Evolutionary conservation across 2,329 filamentous ascomycete genomes (phyloP).

Genomic region (Colletotrichum sojae): DNA sequence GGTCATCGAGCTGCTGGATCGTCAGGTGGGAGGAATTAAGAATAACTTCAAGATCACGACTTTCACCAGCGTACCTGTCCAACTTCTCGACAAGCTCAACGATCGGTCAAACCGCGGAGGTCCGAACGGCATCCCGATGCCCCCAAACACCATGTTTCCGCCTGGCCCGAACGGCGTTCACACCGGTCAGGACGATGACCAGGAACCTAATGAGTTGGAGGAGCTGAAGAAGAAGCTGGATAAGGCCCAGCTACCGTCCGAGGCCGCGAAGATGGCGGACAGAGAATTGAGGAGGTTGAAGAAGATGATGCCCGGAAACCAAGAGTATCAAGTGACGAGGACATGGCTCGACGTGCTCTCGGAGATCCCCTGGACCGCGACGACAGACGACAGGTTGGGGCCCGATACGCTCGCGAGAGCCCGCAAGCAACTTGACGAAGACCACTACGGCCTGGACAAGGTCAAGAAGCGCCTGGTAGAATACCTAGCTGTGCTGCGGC

Average conservation of each 20-base stretch:
- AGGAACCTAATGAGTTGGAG: conserved; percentile 90
- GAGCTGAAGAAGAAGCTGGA: conserved; percentile 92
- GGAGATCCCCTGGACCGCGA: conserved; percentile 92
- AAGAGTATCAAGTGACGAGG: conserved; percentile 93
- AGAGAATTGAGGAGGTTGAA: conserved; percentile 88
- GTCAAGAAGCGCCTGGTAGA: conserved; percentile 97
- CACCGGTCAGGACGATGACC: conserved; percentile 74
- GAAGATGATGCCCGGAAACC: conserved; percentile 97
- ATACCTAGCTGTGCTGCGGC: conserved; percentile 93
- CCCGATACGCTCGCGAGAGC: conserved; percentile 83
- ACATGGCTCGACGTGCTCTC: conserved; percentile 95
- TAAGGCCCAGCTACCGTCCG: conserved; percentile 83
- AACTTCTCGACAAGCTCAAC: conserved; percentile 69
- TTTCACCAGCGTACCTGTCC: conserved; percentile 76
- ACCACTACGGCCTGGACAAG: conserved; percentile 96
- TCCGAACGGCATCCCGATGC: conserved; percentile 39
- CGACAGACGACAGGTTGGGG: conserved; percentile 89
- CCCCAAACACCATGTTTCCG: conserved; percentile 41
- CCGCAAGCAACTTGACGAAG: conserved; percentile 91
- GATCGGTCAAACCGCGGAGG: conserved; percentile 45
- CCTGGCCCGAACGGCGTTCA: conserved; percentile 45
- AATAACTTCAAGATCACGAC: conserved; percentile 89
- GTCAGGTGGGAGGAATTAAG: conserved; percentile 87
- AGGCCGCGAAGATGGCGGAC: conserved; percentile 91
- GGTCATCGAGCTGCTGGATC: conserved; percentile 86